A percentile compares a stretch with the other conserved stretches of the same genome.
Conservation (phyloP, 176 grass and related monocot species). For the Phoenix dactylifera region DNA sequence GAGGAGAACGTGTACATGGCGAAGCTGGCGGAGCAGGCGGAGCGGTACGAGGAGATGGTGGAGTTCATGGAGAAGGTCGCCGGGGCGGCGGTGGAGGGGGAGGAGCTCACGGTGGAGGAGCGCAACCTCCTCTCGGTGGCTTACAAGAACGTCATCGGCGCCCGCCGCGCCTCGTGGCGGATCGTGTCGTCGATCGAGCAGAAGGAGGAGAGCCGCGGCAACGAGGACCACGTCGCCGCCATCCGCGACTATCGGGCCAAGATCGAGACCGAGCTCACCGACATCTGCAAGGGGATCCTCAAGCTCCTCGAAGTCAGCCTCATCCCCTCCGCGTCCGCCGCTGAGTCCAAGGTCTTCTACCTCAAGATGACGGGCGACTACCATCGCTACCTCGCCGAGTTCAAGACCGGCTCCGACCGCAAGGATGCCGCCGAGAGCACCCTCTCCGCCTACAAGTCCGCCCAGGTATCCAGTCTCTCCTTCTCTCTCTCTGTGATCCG, state of each 20-base stretch:
- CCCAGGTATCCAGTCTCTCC: background rate
- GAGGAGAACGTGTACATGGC: conserved; percentile 16
- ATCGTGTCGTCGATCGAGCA: too few relatives aligned
- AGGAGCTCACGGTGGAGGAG: conserved; percentile 12
- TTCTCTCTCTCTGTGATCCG: too few relatives aligned
- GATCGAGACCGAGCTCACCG: too few relatives aligned
- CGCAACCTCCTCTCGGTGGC: conserved; percentile 15
- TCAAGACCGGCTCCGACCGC: too few relatives aligned
- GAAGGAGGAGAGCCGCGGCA: too few relatives aligned
- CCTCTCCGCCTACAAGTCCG: background rate
- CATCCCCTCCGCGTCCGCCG: conserved; percentile 18
- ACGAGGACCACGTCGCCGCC: too few relatives aligned
- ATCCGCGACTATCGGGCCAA: too few relatives aligned
- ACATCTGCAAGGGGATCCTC: too few relatives aligned
- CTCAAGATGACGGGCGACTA: conserved; percentile 3
- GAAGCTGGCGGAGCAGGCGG: conserved; percentile 14
- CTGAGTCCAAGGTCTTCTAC: conserved; percentile 2
- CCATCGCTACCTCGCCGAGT: too few relatives aligned
- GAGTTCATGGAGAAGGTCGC: conserved; percentile 21
- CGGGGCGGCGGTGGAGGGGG: background rate
- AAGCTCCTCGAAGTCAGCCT: background rate
- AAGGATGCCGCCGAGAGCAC: too few relatives aligned
- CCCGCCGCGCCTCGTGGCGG: background rate
- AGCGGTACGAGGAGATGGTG: conserved; percentile 18
- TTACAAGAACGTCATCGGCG: conserved; percentile 13